Evolutionary conservation across 2,329 filamentous ascomycete species (phyloP).

Genomic region (Neospermospora avenae): DNA sequence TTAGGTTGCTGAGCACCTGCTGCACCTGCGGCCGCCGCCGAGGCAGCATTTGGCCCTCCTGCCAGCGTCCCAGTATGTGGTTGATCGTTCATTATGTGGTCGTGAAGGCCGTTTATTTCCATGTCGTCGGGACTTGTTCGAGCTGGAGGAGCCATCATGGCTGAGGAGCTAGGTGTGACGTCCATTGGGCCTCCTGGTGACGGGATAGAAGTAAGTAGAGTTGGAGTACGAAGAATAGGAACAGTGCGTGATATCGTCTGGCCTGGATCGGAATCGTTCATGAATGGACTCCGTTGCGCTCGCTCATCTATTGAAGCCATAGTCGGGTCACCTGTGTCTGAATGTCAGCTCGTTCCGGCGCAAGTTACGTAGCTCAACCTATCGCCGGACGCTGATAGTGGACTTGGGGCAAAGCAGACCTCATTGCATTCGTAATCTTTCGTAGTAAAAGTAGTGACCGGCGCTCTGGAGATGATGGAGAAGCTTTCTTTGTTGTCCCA

Average conservation of each 20-base stretch:
- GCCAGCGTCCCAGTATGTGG: constrained; percentile 36
- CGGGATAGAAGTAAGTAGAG: constrained; percentile 56
- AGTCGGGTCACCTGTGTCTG: constrained; percentile 30
- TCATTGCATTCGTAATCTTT: constrained; percentile 29
- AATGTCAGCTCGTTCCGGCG: constrained; percentile 14
- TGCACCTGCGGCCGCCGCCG: constrained; percentile 57
- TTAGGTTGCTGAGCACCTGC: constrained; percentile 84
- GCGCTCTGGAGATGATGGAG: constrained; percentile 16
- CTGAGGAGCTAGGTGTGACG: constrained; percentile 49
- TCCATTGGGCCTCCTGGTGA: constrained; percentile 57
- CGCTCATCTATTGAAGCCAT: constrained; percentile 34
- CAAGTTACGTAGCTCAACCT: constrained; percentile 6
- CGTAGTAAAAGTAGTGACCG: background rate
- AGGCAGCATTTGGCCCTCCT: constrained; percentile 36
- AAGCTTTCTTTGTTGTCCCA: constrained; percentile 31
- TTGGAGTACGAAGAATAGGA: constrained; percentile 54
- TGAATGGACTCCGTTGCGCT: constrained; percentile 30
- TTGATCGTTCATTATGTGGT: constrained; percentile 36
- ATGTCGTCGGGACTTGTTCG: constrained; percentile 32
- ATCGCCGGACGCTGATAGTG: constrained; percentile 8
- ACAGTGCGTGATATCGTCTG: constrained; percentile 42
- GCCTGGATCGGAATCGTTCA: constrained; percentile 24
- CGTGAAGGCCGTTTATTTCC: constrained; percentile 35
- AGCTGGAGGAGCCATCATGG: constrained; percentile 37
- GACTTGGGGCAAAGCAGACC: constrained; percentile 23